These are phyloP conservation scores for Trametes gibbosa DNA, from an alignment of 768 basidiomycete species.

Conservation along the genomic window DNA sequence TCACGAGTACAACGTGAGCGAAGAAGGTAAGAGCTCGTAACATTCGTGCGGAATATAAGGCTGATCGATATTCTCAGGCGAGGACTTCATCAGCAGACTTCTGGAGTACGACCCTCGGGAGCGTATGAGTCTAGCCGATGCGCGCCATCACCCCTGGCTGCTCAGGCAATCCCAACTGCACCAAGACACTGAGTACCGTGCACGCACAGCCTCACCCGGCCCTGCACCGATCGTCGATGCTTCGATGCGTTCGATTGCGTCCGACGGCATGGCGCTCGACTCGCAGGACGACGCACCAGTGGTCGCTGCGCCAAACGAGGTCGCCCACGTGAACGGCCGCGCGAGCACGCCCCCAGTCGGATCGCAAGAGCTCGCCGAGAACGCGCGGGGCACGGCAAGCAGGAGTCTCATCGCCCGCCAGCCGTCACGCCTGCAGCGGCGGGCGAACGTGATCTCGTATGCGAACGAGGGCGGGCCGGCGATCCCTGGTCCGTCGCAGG, in stretches of 20 bases:
- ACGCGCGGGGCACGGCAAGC: neutral
- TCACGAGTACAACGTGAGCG: slow-evolving; percentile 35
- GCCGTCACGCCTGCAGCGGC: slow-evolving; percentile 20
- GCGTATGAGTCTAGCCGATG: slow-evolving; percentile 71
- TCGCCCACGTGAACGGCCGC: too few species aligned
- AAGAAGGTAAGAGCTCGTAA: slow-evolving; percentile 41
- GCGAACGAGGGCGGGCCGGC: slow-evolving; percentile 39
- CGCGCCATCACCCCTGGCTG: slow-evolving; percentile 81
- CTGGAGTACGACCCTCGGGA: slow-evolving; percentile 59
- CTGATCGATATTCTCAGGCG: slow-evolving; percentile 37
- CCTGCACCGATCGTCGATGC: slow-evolving; percentile 8
- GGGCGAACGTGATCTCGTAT: slow-evolving; percentile 16
- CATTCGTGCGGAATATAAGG: neutral
- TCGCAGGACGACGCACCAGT: neutral
- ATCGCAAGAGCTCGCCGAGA: slow-evolving; percentile 1
- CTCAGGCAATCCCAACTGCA: slow-evolving; percentile 1
- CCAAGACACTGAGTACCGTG: neutral
- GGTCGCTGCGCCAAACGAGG: slow-evolving; percentile 3
- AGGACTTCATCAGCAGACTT: slow-evolving; percentile 64
- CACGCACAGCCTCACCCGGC: slow-evolving; percentile 14
- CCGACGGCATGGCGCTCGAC: slow-evolving; percentile 18
- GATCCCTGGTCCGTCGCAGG: slow-evolving; percentile 52
- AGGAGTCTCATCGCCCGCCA: slow-evolving; percentile 1
- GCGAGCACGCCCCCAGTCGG: neutral
- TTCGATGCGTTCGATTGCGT: slow-evolving; percentile 16